Conservation (phyloP, 129 eudicot genomes). For the Centrapalus pauciflorus region DNA sequence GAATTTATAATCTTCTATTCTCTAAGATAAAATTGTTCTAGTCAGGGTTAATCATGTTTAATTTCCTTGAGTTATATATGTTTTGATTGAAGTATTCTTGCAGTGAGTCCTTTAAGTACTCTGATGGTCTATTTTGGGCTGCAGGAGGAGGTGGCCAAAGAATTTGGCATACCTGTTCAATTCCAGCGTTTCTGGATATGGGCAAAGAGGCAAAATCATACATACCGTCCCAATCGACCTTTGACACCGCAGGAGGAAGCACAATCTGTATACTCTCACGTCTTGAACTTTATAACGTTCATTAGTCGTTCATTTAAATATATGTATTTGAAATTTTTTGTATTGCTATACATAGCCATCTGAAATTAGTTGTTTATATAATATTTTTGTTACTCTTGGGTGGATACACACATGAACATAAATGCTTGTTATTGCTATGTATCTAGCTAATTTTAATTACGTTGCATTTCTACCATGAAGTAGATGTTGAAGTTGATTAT, state of each 20-base stretch:
- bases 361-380: too few species aligned
- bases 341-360: too few species aligned
- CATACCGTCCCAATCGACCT: constrained; percentile 95
- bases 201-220: constrained; percentile 95
- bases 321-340: not conserved
- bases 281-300: not conserved
- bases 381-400: not conserved
- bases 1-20: not conserved
- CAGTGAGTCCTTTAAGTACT: not conserved
- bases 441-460: not conserved
- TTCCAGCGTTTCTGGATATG: constrained; percentile 89
- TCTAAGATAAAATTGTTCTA: not conserved
- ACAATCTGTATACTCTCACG: constrained; percentile 49
- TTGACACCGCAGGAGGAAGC: constrained; percentile 77
- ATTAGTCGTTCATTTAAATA: not conserved
- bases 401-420: constrained; percentile 4
- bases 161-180: constrained; percentile 80
- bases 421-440: constrained; percentile 5
- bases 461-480: not conserved
- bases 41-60: not conserved
- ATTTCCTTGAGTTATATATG: not conserved
- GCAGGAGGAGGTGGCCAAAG: constrained; percentile 98
- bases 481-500: not conserved
- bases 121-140: constrained; percentile 9
- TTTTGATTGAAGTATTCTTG: not conserved